A percentile compares a stretch with the other conserved stretches of the same genome.
Conservation (phyloP, 2,329 filamentous ascomycete species). For the Pseudocercospora vitis region DNA sequence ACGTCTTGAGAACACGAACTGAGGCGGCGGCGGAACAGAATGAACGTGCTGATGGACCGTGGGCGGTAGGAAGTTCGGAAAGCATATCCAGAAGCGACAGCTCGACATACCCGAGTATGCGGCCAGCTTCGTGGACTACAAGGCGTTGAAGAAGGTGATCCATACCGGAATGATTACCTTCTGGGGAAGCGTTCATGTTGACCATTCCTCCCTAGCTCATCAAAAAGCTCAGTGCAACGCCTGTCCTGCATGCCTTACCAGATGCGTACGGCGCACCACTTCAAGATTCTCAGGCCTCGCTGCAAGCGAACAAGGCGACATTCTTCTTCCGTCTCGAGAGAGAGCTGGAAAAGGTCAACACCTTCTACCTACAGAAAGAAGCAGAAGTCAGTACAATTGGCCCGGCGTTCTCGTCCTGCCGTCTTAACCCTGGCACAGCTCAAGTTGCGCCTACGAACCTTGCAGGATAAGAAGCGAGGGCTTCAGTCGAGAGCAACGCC, state of each 20-base stretch:
- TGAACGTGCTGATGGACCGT: slow-evolving; percentile 17
- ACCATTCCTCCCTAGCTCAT: slow-evolving; percentile 68
- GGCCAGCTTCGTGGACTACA: slow-evolving; percentile 98
- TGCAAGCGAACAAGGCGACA: slow-evolving; percentile 96
- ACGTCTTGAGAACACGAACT: slow-evolving; percentile 7
- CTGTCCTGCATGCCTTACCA: slow-evolving; percentile 75
- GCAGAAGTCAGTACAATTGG: slow-evolving; percentile 68
- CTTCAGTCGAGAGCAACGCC: slow-evolving; percentile 72
- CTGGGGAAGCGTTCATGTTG: slow-evolving; percentile 9
- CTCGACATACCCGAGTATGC: slow-evolving; percentile 99
- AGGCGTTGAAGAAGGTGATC: slow-evolving; percentile 91
- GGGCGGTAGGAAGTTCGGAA: slow-evolving; percentile 89
- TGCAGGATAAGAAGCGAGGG: slow-evolving; percentile 92
- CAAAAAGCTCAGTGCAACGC: slow-evolving; percentile 93
- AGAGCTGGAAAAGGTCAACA: slow-evolving; percentile 97
- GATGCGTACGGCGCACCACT: slow-evolving; percentile 42
- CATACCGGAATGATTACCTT: not conserved
- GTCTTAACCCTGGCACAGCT: slow-evolving; percentile 58
- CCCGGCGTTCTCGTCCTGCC: not conserved
- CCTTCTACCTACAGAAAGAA: slow-evolving; percentile 96
- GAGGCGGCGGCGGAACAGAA: not conserved
- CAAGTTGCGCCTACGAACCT: slow-evolving; percentile 85
- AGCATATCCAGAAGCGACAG: slow-evolving; percentile 98
- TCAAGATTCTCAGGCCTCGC: slow-evolving; percentile 77
- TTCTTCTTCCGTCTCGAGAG: slow-evolving; percentile 99